phyloP scores from a whole-genome alignment of 2,329 filamentous ascomycete genomes.

The Clarireedia sp. region DNA sequence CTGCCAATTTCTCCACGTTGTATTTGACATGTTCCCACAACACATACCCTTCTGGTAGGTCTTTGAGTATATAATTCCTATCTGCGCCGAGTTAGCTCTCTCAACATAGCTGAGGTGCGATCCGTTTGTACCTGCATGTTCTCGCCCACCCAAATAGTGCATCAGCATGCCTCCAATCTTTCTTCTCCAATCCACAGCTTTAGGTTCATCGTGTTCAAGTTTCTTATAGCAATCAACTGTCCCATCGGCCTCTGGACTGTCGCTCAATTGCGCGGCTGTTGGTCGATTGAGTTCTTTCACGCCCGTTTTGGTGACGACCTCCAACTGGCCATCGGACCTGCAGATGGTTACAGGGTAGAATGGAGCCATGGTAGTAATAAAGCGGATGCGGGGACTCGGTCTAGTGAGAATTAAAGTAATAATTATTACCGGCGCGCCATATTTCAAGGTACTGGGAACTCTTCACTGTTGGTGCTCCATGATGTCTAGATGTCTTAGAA shows the following conservation, averaged over 20 bases:
- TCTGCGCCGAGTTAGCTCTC: conserved; percentile 17
- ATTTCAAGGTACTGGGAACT: too few relatives aligned
- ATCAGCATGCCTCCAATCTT: conserved; percentile 52
- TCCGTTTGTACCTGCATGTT: conserved; percentile 13
- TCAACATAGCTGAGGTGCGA: background rate
- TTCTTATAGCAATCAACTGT: conserved; percentile 46
- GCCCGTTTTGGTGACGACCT: conserved; percentile 18
- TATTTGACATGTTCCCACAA: conserved; percentile 52
- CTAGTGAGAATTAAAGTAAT: too few relatives aligned
- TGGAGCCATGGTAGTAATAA: conserved; percentile 15
- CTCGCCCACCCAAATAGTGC: conserved; percentile 36
- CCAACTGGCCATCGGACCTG: conserved; percentile 25
- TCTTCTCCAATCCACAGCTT: conserved; percentile 48
- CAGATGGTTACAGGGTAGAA: conserved; percentile 22
- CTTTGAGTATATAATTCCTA: conserved; percentile 41
- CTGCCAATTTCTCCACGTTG: conserved; percentile 34
- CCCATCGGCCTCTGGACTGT: conserved; percentile 43
- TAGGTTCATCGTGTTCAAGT: conserved; percentile 41
- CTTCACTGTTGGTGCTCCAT: too few relatives aligned
- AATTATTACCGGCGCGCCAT: too few relatives aligned
- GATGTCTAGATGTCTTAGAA: too few relatives aligned
- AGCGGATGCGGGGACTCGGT: too few relatives aligned
- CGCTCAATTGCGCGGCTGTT: conserved; percentile 42
- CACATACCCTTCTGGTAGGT: conserved; percentile 47
- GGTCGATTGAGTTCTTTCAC: conserved; percentile 40